These are phyloP conservation scores for Hondaea fermentalgiana DNA, from an alignment of 108 stramenopile species.

Conservation along the genomic window DNA sequence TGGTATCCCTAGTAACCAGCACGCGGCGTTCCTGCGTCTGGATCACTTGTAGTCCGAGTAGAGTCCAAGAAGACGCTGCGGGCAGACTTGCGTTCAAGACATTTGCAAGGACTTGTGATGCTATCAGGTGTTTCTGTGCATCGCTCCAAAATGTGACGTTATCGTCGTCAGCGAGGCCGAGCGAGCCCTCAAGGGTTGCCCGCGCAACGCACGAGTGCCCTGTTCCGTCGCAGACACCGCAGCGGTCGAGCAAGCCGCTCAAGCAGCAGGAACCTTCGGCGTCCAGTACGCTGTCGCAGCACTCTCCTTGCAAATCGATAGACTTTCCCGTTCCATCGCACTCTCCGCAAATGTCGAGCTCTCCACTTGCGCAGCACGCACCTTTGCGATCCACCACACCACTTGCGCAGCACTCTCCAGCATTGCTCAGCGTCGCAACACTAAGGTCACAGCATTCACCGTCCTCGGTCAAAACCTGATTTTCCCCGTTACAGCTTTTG, in stretches of 20 bases:
- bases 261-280: background rate
- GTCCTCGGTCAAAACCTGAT: background rate
- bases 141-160: background rate
- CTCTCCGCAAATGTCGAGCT: background rate
- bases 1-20: no score
- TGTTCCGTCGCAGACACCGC: conserved; percentile 4
- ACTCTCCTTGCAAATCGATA: background rate
- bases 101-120: background rate
- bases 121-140: background rate
- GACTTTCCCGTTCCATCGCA: background rate
- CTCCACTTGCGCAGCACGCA: background rate
- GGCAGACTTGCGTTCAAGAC: background rate
- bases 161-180: no score
- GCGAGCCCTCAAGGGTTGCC: background rate
- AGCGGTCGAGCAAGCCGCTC: background rate
- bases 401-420: background rate
- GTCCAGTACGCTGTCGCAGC: background rate
- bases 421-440: background rate
- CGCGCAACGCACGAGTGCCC: background rate
- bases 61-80: background rate
- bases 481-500: background rate
- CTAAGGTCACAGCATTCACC: background rate
- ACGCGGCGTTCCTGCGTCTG: no score
- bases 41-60: background rate
- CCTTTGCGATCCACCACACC: background rate